These are phyloP conservation scores for Gremmenia infestans DNA, from an alignment of 2,329 filamentous ascomycete genomes.

Conservation along the genomic window DNA sequence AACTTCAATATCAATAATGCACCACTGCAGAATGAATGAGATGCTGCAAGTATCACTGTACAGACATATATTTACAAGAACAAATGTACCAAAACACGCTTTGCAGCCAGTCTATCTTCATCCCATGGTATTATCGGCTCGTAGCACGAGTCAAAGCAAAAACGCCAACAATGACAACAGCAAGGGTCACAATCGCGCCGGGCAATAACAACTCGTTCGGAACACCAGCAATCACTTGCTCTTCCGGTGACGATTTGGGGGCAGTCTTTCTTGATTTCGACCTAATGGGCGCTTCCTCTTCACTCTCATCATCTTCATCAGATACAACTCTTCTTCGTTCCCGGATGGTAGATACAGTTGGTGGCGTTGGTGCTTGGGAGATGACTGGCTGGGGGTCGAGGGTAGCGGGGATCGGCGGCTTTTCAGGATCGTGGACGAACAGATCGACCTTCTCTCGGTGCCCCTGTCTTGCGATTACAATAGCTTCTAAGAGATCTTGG, in stretches of 20 bases:
- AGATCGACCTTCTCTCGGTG: slow-evolving; percentile 91
- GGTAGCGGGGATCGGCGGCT: slow-evolving; percentile 70
- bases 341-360: slow-evolving; percentile 44
- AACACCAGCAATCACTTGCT: slow-evolving; percentile 81
- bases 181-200: slow-evolving; percentile 90
- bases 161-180: slow-evolving; percentile 87
- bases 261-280: slow-evolving; percentile 31
- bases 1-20: not conserved
- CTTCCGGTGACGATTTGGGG: slow-evolving; percentile 33
- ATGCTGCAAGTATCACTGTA: not conserved
- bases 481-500: slow-evolving; percentile 85
- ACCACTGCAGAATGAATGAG: not conserved
- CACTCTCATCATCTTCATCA: slow-evolving; percentile 49
- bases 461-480: slow-evolving; percentile 72
- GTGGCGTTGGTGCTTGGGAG: slow-evolving; percentile 48
- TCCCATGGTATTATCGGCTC: slow-evolving; percentile 35
- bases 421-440: slow-evolving; percentile 89
- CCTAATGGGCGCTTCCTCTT: slow-evolving; percentile 42
- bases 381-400: slow-evolving; percentile 53
- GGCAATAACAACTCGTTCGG: slow-evolving; percentile 92
- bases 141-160: slow-evolving; percentile 76
- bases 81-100: slow-evolving; percentile 5
- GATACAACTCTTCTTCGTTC: slow-evolving; percentile 41
- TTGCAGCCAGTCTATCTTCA: slow-evolving; percentile 11
- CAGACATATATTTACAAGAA: slow-evolving; percentile 14